Base-by-base conservation (phyloP, 2,329 filamentous ascomycete genomes). In the Colletotrichum agaves region DNA sequence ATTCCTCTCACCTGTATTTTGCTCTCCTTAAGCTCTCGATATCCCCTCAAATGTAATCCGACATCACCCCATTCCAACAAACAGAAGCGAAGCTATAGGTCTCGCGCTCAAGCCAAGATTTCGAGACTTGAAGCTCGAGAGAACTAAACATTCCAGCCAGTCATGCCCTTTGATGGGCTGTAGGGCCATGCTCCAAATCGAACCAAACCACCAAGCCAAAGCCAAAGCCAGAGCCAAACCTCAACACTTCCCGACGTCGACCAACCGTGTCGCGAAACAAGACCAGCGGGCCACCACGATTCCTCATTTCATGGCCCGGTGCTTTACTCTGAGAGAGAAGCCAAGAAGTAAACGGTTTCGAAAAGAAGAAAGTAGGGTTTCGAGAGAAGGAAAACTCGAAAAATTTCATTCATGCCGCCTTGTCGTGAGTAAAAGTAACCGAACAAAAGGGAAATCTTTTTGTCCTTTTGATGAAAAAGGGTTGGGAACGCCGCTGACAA, bases 401-500 rank as follows among this genome's bases (percentile, higher is more conserved):
- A 64, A 69, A 68, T 12, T 50, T 65, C 60, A 69, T 69, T 65
- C 64, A 55, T 67, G 41, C 60, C 64, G 61, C 63, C 67, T 57
- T 60, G 49, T 66, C 63, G 64, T 64, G 47, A 55, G 67, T 71
- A 61, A 67, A 69, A 55, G 57, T 63, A 59, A 64, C 69, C 49
- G 49, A 63, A 67, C 63, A 72, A 71, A 63, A 72, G 62, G 52
- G 56, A 55, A 53, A 70, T 52, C 53, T 62, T 64, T 67, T 67
- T 66, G 63, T 64, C 49, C 56, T 67, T 60, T 57, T 60, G 49
- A 63, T 61, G 44, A 60, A 67, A 61, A 63, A 70, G 46, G 61
- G 67, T 61, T 62, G 39, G 64, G 70, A 79, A 79, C 77, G 77
- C 78, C 76, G 73, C 75, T 72, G 69, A 76, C 74, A 73, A 80